These are phyloP conservation scores for Hypoxylon rubiginosum DNA, from an alignment of 2,329 filamentous ascomycete genomes.

Conservation along the genomic window DNA sequence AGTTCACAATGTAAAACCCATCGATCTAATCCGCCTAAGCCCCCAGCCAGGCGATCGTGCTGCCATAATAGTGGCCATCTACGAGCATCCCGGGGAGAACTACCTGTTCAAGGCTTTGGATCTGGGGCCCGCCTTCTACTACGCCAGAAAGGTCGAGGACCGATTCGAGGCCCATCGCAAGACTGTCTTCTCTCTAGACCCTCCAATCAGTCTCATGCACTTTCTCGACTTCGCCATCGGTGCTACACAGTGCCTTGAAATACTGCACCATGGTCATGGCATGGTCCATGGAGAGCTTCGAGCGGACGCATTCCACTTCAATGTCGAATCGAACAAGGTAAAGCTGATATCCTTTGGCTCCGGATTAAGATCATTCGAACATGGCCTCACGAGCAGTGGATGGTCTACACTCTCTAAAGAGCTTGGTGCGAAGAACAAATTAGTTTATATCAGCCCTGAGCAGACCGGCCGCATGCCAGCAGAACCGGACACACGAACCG, in stretches of 20 bases:
- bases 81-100: constrained; percentile 82
- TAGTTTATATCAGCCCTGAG: constrained; percentile 93
- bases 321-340: constrained; percentile 76
- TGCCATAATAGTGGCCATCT: constrained; percentile 83
- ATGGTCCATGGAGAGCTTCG: constrained; percentile 92
- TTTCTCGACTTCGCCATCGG: constrained; percentile 95
- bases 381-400: constrained; percentile 85
- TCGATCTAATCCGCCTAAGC: constrained; percentile 82
- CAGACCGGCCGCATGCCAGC: constrained; percentile 94
- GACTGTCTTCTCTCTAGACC: constrained; percentile 63
- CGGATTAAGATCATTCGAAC: constrained; percentile 88
- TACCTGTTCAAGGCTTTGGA: constrained; percentile 78
- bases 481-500: constrained; percentile 90
- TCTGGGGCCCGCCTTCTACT: constrained; percentile 82
- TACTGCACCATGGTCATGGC: constrained; percentile 89
- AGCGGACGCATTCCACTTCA: constrained; percentile 92
- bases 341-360: constrained; percentile 89
- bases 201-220: constrained; percentile 76
- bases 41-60: constrained; percentile 76
- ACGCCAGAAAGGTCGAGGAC: constrained; percentile 66
- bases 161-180: constrained; percentile 61
- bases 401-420: constrained; percentile 89
- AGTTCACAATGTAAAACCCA: constrained; percentile 81
- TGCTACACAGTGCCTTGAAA: constrained; percentile 85
- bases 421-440: constrained; percentile 86